These are phyloP conservation scores for Kodamaea derodonti DNA, from an alignment of 1,139 yeast genomes.

Conservation along the genomic window DNA sequence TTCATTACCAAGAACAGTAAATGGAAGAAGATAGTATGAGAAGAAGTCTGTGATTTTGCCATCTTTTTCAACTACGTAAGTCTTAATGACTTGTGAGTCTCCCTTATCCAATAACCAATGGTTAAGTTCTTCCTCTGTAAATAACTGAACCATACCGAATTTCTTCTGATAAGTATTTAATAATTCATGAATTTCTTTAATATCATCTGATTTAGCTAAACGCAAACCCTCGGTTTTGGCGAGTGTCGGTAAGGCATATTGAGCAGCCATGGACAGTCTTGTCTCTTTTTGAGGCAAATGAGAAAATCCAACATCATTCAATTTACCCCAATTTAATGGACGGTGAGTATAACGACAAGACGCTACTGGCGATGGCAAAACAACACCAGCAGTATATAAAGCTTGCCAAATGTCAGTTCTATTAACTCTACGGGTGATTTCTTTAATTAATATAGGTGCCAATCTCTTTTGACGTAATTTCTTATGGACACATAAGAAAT, in stretches of 20 bases:
- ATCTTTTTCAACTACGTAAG: constrained; percentile 73
- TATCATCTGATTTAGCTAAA: constrained; percentile 55
- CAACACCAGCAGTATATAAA: constrained; percentile 86
- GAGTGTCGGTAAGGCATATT: constrained; percentile 63
- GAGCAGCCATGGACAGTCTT: constrained; percentile 76
- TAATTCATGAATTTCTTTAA: constrained; percentile 58
- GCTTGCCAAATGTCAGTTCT: constrained; percentile 90
- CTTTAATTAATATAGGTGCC: constrained; percentile 91
- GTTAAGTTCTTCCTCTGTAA: constrained; percentile 63
- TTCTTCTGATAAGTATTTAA: constrained; percentile 60
- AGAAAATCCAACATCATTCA: constrained; percentile 85
- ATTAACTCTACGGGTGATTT: constrained; percentile 91
- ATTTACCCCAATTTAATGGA: constrained; percentile 87
- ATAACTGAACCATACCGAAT: constrained; percentile 70
- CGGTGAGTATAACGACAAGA: constrained; percentile 91
- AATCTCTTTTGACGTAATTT: constrained; percentile 88
- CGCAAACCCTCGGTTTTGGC: constrained; percentile 64
- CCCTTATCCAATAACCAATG: constrained; percentile 65
- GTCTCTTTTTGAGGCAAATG: constrained; percentile 76
- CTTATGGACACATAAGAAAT: constrained; percentile 91
- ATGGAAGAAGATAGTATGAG: constrained; percentile 86
- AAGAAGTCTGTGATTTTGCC: constrained; percentile 82
- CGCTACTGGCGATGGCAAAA: constrained; percentile 89
- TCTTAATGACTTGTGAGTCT: constrained; percentile 53
- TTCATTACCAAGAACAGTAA: constrained; percentile 71